Base-by-base conservation (phyloP, 768 basidiomycete species). In the Mycena maculata region DNA sequence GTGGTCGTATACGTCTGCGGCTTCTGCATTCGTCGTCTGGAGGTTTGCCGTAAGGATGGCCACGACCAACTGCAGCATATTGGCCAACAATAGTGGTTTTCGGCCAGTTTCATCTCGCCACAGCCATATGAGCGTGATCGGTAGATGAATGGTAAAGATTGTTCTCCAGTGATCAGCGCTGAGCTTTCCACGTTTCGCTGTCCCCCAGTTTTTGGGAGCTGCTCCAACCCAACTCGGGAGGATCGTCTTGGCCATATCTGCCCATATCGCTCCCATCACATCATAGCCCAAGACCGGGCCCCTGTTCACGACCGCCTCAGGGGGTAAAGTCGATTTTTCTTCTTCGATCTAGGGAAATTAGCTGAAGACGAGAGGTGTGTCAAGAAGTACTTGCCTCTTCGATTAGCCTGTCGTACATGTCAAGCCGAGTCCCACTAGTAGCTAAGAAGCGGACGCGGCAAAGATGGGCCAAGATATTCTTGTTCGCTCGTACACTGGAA, bases 141-240 rank as follows among this genome's bases (percentile, higher is more conserved):
- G 70, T 0, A 82, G 61, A 59, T 80, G 75, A 15, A 83, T 72
- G 0, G 74, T 73, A 60, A 76, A 77, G 5, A 76, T 65, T 2
- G 74, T 72, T 7, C 77, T 60, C 79, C 80, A 83, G 39, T 83
- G 76, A 50, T 81, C 76, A 0, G 80, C 80, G 36, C 69, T 74
- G 6, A 78, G 75, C 52, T 79, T 79, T 13, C 77, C 77, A 1
- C 69, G 54, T 56, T 74, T 11, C 39, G 62, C 25, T 53, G 72
- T 73, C 13, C 76, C 68, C 74, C 66, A 68, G 55, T 71, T 59
- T 42, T 69, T 27, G 30, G 75, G 74, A 38, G 74, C 69, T 8
- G 53, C 20, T 27, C 58, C 30, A 36, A 75, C 47, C 75, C 77
- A 73, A 22, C 50, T 69, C 33, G 76, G 76, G 23, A 79, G 66